A percentile compares a stretch with the other conserved stretches of the same genome.
phyloP scores from a whole-genome alignment of 495 filamentous ascomycete genomes.

The Xylaria sp. region DNA sequence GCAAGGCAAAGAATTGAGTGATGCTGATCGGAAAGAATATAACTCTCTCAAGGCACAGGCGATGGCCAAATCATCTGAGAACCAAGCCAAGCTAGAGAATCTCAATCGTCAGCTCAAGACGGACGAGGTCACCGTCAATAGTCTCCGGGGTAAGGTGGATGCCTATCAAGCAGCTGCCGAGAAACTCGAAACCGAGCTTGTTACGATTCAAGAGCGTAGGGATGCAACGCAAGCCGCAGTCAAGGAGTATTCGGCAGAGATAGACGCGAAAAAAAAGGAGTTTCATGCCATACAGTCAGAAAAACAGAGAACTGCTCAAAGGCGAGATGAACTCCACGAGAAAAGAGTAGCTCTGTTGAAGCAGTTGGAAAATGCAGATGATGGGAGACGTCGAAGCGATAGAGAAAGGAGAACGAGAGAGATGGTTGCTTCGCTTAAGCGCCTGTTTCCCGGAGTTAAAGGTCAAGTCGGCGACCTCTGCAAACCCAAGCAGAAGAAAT shows the following conservation, averaged over 20 bases:
- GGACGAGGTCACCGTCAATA: slow-evolving; percentile 87
- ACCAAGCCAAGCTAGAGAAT: slow-evolving; percentile 84
- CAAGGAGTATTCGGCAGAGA: slow-evolving; percentile 73
- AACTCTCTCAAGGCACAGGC: slow-evolving; percentile 85
- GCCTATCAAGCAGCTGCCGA: slow-evolving; percentile 72
- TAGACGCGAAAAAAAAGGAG: slow-evolving; percentile 89
- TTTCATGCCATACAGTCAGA: slow-evolving; percentile 86
- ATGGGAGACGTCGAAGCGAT: slow-evolving; percentile 81
- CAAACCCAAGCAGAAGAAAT: slow-evolving; percentile 96
- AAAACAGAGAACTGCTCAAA: slow-evolving; percentile 76
- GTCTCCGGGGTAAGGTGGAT: slow-evolving; percentile 85
- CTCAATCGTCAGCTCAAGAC: slow-evolving; percentile 84
- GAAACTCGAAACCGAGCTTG: slow-evolving; percentile 74
- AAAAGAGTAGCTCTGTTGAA: slow-evolving; percentile 80
- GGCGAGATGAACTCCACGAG: slow-evolving; percentile 87
- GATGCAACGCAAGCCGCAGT: slow-evolving; percentile 63
- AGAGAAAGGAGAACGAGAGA: slow-evolving; percentile 79
- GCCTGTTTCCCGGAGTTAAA: slow-evolving; percentile 89
- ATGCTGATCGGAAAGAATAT: slow-evolving; percentile 89
- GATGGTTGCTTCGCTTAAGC: slow-evolving; percentile 82
- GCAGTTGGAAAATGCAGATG: slow-evolving; percentile 82
- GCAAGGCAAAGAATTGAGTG: slow-evolving; percentile 83
- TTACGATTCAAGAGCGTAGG: slow-evolving; percentile 71
- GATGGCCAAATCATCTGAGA: slow-evolving; percentile 78
- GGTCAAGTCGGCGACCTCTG: slow-evolving; percentile 91